A percentile compares a stretch with the other conserved stretches of the same genome.
Conservation (phyloP, 768 basidiomycete genomes). For the Boletellus sp. region DNA sequence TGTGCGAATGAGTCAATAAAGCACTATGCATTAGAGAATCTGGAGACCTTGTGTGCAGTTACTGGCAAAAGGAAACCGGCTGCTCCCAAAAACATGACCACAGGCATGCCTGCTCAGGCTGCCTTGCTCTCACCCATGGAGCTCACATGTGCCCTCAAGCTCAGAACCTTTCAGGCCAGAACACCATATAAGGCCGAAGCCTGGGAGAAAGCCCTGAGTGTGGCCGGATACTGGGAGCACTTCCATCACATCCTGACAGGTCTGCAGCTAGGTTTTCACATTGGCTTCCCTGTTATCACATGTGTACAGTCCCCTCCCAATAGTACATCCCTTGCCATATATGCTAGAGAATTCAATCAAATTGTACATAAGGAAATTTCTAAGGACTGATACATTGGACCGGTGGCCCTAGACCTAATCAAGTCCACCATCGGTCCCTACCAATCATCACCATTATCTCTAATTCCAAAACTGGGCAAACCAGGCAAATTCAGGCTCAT, state of each 20-base stretch:
- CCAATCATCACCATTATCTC: constrained; percentile 25
- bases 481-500: constrained; percentile 19
- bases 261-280: not conserved
- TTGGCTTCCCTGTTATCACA: not conserved
- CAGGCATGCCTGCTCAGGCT: not conserved
- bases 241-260: not conserved
- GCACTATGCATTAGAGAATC: not conserved
- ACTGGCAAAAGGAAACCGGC: not conserved
- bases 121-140: not conserved
- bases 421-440: constrained; percentile 23
- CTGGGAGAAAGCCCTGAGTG: not conserved
- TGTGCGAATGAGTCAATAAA: not conserved
- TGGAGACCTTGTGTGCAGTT: not conserved
- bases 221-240: too few relatives aligned
- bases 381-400: not conserved
- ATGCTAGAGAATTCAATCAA: not conserved
- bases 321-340: not conserved
- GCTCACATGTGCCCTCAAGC: not conserved
- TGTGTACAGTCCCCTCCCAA: not conserved
- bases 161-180: not conserved
- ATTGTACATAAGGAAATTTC: not conserved
- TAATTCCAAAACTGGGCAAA: constrained; percentile 28
- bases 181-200: not conserved
- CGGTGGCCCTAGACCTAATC: constrained; percentile 10
- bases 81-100: not conserved